Evolutionary conservation across 2,329 filamentous ascomycete species (phyloP).

Genomic region (Trichophyton benhamiae): DNA sequence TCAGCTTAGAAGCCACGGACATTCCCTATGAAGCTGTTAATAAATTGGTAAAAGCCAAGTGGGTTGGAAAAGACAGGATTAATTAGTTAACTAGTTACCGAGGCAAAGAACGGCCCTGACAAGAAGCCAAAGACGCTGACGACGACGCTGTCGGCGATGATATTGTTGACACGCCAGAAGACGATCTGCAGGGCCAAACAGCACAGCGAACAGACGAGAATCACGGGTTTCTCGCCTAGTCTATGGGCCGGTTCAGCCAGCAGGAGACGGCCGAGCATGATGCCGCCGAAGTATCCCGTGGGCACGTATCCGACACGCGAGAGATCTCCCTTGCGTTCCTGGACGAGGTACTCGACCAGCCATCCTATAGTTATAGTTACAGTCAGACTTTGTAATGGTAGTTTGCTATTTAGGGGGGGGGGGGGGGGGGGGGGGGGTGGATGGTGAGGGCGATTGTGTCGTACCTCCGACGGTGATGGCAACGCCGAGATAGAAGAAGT

Average conservation of each 20-base stretch:
- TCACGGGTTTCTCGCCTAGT: slow-evolving; percentile 47
- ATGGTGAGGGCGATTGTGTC: background rate
- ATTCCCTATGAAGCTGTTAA: slow-evolving; percentile 34
- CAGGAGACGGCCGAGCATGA: slow-evolving; percentile 44
- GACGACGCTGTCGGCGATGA: slow-evolving; percentile 41
- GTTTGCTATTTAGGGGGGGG: background rate
- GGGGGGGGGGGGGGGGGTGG: too few relatives aligned
- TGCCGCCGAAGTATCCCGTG: slow-evolving; percentile 48
- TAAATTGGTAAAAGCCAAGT: background rate
- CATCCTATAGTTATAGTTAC: slow-evolving; percentile 34
- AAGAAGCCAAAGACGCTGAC: slow-evolving; percentile 47
- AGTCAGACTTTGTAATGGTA: background rate
- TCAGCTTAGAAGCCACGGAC: slow-evolving; percentile 42
- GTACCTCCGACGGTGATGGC: slow-evolving; percentile 56
- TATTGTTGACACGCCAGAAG: slow-evolving; percentile 43
- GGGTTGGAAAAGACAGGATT: too few relatives aligned
- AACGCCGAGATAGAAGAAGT: slow-evolving; percentile 65
- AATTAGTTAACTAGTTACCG: slow-evolving; percentile 23
- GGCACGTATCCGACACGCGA: slow-evolving; percentile 50
- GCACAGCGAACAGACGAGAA: slow-evolving; percentile 42
- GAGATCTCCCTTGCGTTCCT: slow-evolving; percentile 46
- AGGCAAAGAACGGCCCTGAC: slow-evolving; percentile 47
- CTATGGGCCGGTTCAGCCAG: slow-evolving; percentile 49
- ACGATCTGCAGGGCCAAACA: slow-evolving; percentile 45
- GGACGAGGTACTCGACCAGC: slow-evolving; percentile 53